These are phyloP conservation scores for Nannizziopsis arthrosporioides DNA, from an alignment of 2,329 filamentous ascomycete genomes.

Conservation along the genomic window DNA sequence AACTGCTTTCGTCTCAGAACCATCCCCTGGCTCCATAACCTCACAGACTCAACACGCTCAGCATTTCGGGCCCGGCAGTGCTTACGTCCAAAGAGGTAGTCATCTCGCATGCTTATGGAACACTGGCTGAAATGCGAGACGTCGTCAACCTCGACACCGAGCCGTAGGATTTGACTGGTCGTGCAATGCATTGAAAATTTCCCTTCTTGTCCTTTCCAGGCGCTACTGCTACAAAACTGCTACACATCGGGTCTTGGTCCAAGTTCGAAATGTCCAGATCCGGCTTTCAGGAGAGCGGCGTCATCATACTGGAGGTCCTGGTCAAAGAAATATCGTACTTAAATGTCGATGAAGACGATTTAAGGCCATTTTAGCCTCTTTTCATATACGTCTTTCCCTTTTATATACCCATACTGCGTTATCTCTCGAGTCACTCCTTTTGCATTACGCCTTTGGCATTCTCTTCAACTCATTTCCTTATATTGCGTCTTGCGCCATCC, in stretches of 20 bases:
- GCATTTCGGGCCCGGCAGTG: no score
- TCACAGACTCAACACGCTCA: no score
- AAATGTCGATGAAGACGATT: not conserved
- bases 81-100: no score
- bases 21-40: not conserved
- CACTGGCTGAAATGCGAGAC: no score
- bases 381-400: not conserved
- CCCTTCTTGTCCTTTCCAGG: not conserved
- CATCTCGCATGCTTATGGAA: no score
- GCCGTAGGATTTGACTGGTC: not conserved
- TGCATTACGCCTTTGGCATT: not conserved
- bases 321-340: not conserved
- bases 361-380: not conserved
- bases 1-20: not conserved
- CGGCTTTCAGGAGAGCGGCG: not conserved
- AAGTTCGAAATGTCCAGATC: not conserved
- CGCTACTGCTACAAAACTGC: constrained; percentile 4
- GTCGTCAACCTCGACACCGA: no score
- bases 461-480: not conserved
- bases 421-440: no score
- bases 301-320: not conserved
- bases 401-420: not conserved
- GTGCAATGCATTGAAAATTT: constrained; percentile 2
- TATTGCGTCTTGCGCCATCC: not conserved
- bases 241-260: not conserved